phyloP scores from a whole-genome alignment of 441 rosid species.

The Metrosideros polymorpha region DNA sequence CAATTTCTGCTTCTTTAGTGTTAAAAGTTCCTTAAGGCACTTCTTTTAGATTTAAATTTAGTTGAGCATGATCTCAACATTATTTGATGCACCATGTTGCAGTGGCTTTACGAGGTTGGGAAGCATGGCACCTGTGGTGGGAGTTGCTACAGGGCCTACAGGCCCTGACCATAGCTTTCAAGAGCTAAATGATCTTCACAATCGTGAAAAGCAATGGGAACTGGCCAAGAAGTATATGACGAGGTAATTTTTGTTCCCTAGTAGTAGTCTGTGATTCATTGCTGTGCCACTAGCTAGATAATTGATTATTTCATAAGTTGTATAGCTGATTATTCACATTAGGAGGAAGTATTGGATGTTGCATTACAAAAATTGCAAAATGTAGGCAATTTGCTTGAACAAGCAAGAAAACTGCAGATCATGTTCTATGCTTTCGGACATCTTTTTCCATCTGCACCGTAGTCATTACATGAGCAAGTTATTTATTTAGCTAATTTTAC shows the following conservation, averaged over 20 bases:
- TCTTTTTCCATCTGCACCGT: neutral
- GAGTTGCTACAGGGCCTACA: neutral
- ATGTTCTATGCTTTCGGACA: neutral
- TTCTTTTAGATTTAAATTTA: neutral
- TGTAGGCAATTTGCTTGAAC: neutral
- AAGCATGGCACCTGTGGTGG: slow-evolving; percentile 10
- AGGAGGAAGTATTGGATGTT: neutral
- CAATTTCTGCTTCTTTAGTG: neutral
- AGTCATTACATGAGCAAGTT: neutral
- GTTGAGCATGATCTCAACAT: neutral
- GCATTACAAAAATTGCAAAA: neutral
- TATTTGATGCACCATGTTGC: slow-evolving; percentile 11
- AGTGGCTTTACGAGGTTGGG: slow-evolving; percentile 24
- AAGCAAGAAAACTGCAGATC: neutral
- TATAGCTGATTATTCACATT: neutral
- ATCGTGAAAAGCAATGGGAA: slow-evolving; percentile 12
- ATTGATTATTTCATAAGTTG: neutral
- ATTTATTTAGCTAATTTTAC: neutral
- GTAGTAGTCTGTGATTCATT: neutral
- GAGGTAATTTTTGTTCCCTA: slow-evolving; percentile 11
- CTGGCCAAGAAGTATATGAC: slow-evolving; percentile 8
- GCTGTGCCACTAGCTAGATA: neutral
- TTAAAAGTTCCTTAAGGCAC: neutral
- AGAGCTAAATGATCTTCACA: slow-evolving; percentile 12
- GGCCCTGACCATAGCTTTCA: slow-evolving; percentile 2